Conservation (phyloP, 371 early-diverging fungal species). For the Haplosporangium sp. region DNA sequence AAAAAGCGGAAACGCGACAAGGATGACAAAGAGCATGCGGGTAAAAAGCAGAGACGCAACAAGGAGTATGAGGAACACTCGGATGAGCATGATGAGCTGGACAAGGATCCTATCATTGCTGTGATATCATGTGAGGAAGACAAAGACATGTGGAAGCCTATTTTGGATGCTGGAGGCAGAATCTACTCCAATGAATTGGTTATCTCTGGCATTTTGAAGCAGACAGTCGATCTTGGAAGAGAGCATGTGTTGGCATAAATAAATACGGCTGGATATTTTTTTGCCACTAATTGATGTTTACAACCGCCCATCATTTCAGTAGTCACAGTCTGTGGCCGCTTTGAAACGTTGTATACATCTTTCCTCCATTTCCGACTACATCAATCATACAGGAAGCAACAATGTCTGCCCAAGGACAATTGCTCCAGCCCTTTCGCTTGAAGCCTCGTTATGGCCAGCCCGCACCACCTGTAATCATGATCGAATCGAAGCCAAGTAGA, state of each 20-base stretch:
- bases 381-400: too few species aligned
- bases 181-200: constrained; percentile 45
- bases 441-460: too few species aligned
- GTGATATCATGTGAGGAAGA: constrained; percentile 46
- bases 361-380: too few species aligned
- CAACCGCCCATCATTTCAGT: not conserved
- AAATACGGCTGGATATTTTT: not conserved
- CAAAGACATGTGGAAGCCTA: constrained; percentile 42
- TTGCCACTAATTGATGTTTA: too few species aligned
- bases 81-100: constrained; percentile 6
- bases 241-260: constrained; percentile 25
- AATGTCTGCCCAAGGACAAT: too few species aligned
- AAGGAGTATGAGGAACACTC: not conserved
- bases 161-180: constrained; percentile 27
- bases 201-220: constrained; percentile 24
- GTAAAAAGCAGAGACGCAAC: too few species aligned
- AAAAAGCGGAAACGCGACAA: not conserved
- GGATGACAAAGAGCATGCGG: constrained; percentile 3
- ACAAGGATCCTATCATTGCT: constrained; percentile 13
- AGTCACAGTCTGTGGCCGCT: too few species aligned
- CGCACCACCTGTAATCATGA: too few species aligned
- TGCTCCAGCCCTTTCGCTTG: too few species aligned
- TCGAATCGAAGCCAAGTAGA: too few species aligned
- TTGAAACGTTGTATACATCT: too few species aligned
- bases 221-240: constrained; percentile 26